Base-by-base conservation (phyloP, 2,329 filamentous ascomycete species). In the Juglanconis juglandina region DNA sequence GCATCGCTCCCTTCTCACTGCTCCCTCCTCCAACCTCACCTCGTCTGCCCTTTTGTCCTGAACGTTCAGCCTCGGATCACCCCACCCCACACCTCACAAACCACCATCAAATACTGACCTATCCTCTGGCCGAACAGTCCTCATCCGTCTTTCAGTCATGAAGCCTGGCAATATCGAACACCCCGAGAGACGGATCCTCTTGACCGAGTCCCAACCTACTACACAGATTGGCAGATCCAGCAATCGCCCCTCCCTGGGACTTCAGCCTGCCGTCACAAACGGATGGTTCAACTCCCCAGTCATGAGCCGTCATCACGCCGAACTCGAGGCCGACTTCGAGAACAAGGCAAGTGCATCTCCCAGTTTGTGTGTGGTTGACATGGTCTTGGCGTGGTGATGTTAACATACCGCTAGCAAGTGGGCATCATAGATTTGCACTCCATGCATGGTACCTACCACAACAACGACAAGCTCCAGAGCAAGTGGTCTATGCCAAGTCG, bases 221-320 rank as follows among this genome's bases (percentile, higher is more conserved):
- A 59, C 75, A 24, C 58, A 68, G 11, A 75, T 82, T 61, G 80
- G 80, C 42, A 72, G 79, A 33, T 76, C 77, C 41, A 81, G 78
- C 64, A 79, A 75, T 67, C 68, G 75, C 60, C 70, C 74, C 65
- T 8, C 51, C 32, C 24, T 64, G 53, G 56, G 51, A 3, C 67
- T 74, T 8, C 65, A 65, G 70, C 77, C 66, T 69, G 73, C 62
- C 4, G n/a, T 53, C 6, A 24, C 42, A 42, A 92, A 91, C 71
- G 84, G 79, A 14, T 90, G 80, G 79, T 88, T 91, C 61, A 83
- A 90, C 65, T 88, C 84, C 59, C 84, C 88, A 0, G 88, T 91
- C 41, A 88, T 92, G 78, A 91, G 88, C 32, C 80, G 89, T 49
- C 71, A 83, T 10, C 89, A 92, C 72, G 89, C 88, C 14, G 73